Conservation (phyloP, 2,329 filamentous ascomycete species). For the Aspergillus hiratsukae region DNA sequence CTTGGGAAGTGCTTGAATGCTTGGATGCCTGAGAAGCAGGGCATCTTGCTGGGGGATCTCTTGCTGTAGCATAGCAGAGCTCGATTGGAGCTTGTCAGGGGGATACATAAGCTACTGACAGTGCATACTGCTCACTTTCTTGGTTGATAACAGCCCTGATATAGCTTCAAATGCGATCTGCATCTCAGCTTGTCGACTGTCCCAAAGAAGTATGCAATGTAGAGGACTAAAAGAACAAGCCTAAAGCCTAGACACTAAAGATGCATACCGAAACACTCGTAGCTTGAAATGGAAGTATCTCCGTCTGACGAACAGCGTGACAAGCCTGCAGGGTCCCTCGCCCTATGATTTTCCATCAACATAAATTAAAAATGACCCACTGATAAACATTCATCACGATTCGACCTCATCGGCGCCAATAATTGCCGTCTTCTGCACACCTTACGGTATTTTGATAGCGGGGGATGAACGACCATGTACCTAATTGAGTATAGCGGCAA, state of each 20-base stretch:
- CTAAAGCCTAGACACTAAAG: not conserved
- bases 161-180: not conserved
- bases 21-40: not conserved
- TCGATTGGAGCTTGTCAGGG: not conserved
- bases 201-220: too few relatives aligned
- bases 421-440: not conserved
- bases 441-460: not conserved
- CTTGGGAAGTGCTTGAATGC: not conserved
- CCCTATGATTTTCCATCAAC: not conserved
- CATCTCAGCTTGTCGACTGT: too few relatives aligned
- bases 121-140: not conserved
- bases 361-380: not conserved
- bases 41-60: not conserved
- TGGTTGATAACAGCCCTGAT: too few relatives aligned
- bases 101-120: not conserved
- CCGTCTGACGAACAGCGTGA: not conserved
- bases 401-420: not conserved
- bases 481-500: conserved; percentile 1
- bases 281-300: not conserved
- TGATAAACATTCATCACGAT: not conserved
- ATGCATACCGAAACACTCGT: not conserved
- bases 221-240: not conserved
- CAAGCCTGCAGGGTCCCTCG: not conserved
- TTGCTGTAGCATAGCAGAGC: too few relatives aligned
- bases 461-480: not conserved